Conservation (phyloP, 1,139 yeast genomes). For the Hanseniaspora sp. region DNA sequence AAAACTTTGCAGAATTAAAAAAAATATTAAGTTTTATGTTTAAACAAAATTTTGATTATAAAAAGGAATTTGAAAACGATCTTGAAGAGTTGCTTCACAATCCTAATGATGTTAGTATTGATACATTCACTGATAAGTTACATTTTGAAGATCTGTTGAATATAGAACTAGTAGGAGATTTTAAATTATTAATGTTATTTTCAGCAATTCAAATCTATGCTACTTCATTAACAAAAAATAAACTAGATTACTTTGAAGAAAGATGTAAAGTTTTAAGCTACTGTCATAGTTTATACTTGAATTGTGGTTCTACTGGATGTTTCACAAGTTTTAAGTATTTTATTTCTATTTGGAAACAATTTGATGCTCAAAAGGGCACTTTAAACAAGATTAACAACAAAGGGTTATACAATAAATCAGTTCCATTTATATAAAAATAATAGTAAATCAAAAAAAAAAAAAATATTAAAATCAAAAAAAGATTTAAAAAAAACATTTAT, state of each 20-base stretch:
- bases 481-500: background rate
- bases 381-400: background rate
- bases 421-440: background rate
- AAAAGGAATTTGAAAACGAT: background rate
- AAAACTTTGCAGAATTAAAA: background rate
- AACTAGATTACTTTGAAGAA: slow-evolving; percentile 3
- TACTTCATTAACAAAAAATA: background rate
- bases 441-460: background rate
- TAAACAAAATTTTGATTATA: background rate
- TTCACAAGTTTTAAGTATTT: slow-evolving; percentile 17
- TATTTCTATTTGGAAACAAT: slow-evolving; percentile 16
- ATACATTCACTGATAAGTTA: slow-evolving; percentile 1
- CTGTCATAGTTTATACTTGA: slow-evolving; percentile 16
- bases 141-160: background rate
- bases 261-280: slow-evolving; percentile 16
- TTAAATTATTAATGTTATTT: slow-evolving; percentile 13
- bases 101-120: background rate
- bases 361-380: background rate
- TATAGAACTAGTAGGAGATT: background rate
- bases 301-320: slow-evolving; percentile 18
- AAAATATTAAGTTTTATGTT: background rate
- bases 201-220: slow-evolving; percentile 11
- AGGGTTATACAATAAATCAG: slow-evolving; percentile 1
- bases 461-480: no score
- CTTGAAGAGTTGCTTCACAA: background rate